Evolutionary conservation across 208 protist species (phyloP).

Genomic region (Herpetomonas muscarum): DNA sequence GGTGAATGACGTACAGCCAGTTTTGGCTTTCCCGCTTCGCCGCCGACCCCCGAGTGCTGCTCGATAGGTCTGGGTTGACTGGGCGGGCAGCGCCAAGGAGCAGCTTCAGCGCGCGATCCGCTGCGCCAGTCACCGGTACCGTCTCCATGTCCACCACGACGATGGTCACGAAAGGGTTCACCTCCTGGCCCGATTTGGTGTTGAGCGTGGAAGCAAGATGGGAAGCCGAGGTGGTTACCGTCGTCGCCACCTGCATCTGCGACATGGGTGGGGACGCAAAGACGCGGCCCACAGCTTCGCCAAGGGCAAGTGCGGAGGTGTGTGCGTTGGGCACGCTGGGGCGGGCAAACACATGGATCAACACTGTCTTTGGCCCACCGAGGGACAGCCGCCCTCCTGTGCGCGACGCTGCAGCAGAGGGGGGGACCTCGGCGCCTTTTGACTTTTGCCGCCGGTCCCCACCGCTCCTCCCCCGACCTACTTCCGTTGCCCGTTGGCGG

Average conservation of each 20-base stretch:
- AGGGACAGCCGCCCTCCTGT: too few relatives aligned
- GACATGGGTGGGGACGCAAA: constrained; percentile 36
- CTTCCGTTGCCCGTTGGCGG: not conserved
- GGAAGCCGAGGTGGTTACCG: constrained; percentile 34
- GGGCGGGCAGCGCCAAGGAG: not conserved
- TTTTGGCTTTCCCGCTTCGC: not conserved
- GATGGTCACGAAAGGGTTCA: constrained; percentile 24
- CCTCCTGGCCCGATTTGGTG: constrained; percentile 2
- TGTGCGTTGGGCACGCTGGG: constrained; percentile 8
- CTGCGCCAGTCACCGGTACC: too few relatives aligned
- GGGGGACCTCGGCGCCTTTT: too few relatives aligned
- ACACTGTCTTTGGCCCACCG: constrained; percentile 15
- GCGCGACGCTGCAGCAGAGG: too few relatives aligned
- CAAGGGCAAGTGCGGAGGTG: constrained; percentile 20
- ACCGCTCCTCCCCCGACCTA: too few relatives aligned
- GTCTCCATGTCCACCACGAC: constrained; percentile 39
- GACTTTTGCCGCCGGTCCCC: too few relatives aligned
- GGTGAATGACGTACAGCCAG: constrained; percentile 21
- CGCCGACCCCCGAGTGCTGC: not conserved
- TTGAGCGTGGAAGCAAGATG: constrained; percentile 28
- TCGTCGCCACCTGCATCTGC: constrained; percentile 30
- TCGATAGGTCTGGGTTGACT: constrained; percentile 23
- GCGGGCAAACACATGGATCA: constrained; percentile 42
- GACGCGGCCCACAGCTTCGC: constrained; percentile 29
- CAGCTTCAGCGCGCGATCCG: too few relatives aligned